Base-by-base conservation (phyloP, 805 yeast genomes). In the Barnettozyma californica region DNA sequence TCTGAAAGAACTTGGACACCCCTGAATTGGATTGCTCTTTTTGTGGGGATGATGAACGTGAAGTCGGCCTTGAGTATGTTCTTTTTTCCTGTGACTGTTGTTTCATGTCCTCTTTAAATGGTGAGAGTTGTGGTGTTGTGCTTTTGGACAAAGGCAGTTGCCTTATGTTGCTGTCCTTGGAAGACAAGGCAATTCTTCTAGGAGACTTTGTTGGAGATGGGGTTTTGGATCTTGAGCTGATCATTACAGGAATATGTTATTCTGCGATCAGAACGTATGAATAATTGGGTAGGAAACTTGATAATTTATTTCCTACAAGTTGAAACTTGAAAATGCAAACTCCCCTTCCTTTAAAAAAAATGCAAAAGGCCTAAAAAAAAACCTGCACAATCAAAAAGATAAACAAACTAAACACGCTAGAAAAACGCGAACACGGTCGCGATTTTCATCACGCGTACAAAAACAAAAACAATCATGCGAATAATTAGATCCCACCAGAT, bases 121-220 rank as follows among this genome's bases (percentile, higher is more conserved):
- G 54, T 6, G 54, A 55, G 34, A 47, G 52, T 21, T 51, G 54
- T 1, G 58, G 55, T 3, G 57, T 54, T 18, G 39, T 43, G n/a
- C 50, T 29, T 19, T 50, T 49, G 9, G 50, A 46, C 41, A 46
- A 45, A 27, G 45, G 46, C 27, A 45, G 51, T 41, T 18, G 38
- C 38, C 56, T 53, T 40, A 54, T 47, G 51, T 59, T 60, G 50
- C 53, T 27, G 43, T 60, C 64, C 43, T 58, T 60, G 9, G 60
- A 55, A 6, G 60, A 53, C 16, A 60, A 55, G 0, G 61, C 60
- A 23, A 43, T 48, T 51, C 64, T 57, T 46, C 43, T 53, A 21
- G 60, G 59, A 9, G 55, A 51, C 39, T 52, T 55, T 7, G 53
- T 44, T 18, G 60, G 59, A 3, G 61, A 58, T 1, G 57, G 55